Conservation (phyloP, 306 rosid species). For the Sicyos edulis region DNA sequence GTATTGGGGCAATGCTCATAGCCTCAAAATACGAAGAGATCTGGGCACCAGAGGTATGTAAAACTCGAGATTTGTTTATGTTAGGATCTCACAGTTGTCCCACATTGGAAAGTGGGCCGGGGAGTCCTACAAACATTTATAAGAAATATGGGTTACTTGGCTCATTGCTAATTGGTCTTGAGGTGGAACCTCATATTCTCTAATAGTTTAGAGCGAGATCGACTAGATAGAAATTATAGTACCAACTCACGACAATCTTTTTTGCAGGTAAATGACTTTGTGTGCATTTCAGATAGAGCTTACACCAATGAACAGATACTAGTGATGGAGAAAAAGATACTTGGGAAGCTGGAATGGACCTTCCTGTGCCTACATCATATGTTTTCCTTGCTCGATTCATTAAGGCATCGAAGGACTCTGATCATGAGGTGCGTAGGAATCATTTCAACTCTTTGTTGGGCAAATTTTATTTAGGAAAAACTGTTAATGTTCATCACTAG, state of each 20-base stretch:
- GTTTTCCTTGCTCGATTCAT: constrained; percentile 77
- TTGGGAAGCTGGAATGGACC: constrained; percentile 77
- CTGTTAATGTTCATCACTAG: no score
- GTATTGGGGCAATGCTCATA: constrained; percentile 74
- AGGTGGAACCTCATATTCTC: no score
- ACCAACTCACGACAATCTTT: not conserved
- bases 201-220: no score
- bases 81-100: no score
- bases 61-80: no score
- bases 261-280: constrained; percentile 72
- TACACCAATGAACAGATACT: constrained; percentile 64
- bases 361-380: constrained; percentile 73
- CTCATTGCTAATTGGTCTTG: no score
- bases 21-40: constrained; percentile 95
- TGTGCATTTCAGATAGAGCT: constrained; percentile 66
- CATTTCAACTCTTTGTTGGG: no score
- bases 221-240: not conserved
- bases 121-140: no score
- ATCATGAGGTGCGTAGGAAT: constrained; percentile 31
- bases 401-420: constrained; percentile 55
- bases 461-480: no score
- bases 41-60: constrained; percentile 76
- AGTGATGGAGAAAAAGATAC: constrained; percentile 65
- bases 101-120: no score
- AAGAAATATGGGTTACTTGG: no score